phyloP scores from a whole-genome alignment of 352 stramenopile species.

The Pythium graminicola region DNA sequence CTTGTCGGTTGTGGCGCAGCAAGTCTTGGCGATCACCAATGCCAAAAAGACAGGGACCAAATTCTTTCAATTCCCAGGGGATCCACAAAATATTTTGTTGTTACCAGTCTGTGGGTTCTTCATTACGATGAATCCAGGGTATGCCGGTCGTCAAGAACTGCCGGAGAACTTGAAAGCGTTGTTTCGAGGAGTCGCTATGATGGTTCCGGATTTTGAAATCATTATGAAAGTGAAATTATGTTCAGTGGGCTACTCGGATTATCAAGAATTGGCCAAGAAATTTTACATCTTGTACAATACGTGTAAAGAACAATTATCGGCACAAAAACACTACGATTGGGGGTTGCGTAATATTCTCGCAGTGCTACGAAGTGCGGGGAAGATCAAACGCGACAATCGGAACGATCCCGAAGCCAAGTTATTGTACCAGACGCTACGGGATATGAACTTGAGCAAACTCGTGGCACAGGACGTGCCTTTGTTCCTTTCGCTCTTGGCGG shows the following conservation, averaged over 20 bases:
- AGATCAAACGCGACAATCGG: conserved; percentile 89
- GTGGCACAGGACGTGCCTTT: conserved; percentile 92
- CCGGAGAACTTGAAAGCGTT: conserved; percentile 79
- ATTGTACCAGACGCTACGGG: conserved; percentile 88
- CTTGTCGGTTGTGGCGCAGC: conserved; percentile 65
- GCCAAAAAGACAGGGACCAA: conserved; percentile 16
- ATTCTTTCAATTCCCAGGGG: conserved; percentile 85
- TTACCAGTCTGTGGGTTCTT: conserved; percentile 89
- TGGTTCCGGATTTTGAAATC: conserved; percentile 87
- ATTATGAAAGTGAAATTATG: conserved; percentile 90
- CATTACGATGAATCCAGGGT: conserved; percentile 90
- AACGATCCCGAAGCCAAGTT: conserved; percentile 93
- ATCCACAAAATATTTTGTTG: conserved; percentile 94
- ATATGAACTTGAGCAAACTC: conserved; percentile 96
- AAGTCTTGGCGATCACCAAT: conserved; percentile 16
- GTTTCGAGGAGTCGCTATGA: conserved; percentile 88
- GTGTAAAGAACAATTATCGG: conserved; percentile 84
- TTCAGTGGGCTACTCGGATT: conserved; percentile 71
- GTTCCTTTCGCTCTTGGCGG: conserved; percentile 93
- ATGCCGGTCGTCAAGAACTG: conserved; percentile 81
- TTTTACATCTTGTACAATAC: conserved; percentile 88
- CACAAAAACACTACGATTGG: conserved; percentile 89
- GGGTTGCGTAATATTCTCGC: conserved; percentile 88
- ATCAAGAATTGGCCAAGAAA: conserved; percentile 53
- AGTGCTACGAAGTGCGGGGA: conserved; percentile 82